Conservation (phyloP, 164 flowering plant genomes). For the Amborella trichopoda region DNA sequence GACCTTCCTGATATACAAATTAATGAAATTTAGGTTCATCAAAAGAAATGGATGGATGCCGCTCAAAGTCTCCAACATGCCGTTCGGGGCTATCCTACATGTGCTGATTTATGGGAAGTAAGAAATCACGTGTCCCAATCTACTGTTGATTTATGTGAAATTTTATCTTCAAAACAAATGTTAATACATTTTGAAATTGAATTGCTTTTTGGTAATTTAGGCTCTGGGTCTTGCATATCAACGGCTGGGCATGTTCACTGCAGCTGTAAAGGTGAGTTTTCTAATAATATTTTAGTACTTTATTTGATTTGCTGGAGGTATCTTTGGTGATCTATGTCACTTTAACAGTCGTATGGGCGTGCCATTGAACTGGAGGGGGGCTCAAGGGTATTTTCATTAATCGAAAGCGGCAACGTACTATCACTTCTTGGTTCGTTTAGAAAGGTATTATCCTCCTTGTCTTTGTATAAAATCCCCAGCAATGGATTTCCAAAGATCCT, state of each 20-base stretch:
- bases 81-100: conserved; percentile 75
- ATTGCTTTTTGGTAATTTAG: conserved; percentile 20
- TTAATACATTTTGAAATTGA: conserved; percentile 2
- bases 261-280: conserved; percentile 69
- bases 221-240: conserved; percentile 90
- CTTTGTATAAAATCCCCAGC: too few relatives aligned
- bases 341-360: conserved; percentile 81
- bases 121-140: neutral
- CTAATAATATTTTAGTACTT: neutral
- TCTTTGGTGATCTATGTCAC: conserved; percentile 1
- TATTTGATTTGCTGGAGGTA: neutral
- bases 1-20: too few relatives aligned
- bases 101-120: conserved; percentile 90
- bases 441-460: conserved; percentile 38
- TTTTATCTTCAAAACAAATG: too few relatives aligned
- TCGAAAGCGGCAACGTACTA: conserved; percentile 80
- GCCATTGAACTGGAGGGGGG: conserved; percentile 75
- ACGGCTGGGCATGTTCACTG: conserved; percentile 86
- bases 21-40: conserved; percentile 44
- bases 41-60: conserved; percentile 77
- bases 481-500: too few relatives aligned
- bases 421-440: conserved; percentile 71
- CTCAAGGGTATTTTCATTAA: conserved; percentile 51
- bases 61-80: conserved; percentile 89
- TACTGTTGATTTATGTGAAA: neutral